phyloP scores from a whole-genome alignment of 768 basidiomycete genomes.

The Boletus pseudo-olivaceus region DNA sequence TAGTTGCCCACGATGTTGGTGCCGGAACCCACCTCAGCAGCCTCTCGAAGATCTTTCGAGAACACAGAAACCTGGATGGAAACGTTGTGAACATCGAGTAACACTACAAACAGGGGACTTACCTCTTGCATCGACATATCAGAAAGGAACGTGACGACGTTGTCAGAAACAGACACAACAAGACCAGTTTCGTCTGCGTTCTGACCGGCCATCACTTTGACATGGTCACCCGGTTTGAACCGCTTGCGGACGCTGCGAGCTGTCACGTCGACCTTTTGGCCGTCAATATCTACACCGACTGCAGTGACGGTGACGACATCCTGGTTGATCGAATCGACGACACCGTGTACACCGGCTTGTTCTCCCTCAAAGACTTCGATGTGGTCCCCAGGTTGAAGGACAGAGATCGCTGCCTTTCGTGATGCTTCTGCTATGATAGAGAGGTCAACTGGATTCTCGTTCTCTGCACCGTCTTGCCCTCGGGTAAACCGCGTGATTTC shows the following conservation, averaged over 20 bases:
- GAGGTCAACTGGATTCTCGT: constrained; percentile 74
- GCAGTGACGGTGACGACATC: constrained; percentile 86
- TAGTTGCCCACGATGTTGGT: constrained; percentile 90
- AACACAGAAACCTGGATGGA: constrained; percentile 83
- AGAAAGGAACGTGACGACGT: constrained; percentile 93
- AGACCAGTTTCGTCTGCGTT: constrained; percentile 95
- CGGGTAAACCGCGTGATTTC: constrained; percentile 91
- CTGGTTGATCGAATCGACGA: constrained; percentile 83
- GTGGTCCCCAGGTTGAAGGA: constrained; percentile 96
- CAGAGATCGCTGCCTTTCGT: constrained; percentile 84
- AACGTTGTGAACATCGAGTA: constrained; percentile 2
- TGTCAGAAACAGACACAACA: constrained; percentile 87
- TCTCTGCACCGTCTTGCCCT: constrained; percentile 65
- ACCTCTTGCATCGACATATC: constrained; percentile 98
- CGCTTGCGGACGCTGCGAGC: constrained; percentile 89
- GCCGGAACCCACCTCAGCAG: constrained; percentile 93
- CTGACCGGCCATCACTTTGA: constrained; percentile 96
- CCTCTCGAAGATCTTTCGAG: constrained; percentile 94
- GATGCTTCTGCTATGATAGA: constrained; percentile 92
- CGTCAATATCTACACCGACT: constrained; percentile 77
- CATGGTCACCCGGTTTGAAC: constrained; percentile 96
- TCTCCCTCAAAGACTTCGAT: constrained; percentile 98
- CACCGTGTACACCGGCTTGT: constrained; percentile 88
- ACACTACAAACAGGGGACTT: constrained; percentile 6
- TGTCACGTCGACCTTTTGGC: constrained; percentile 81